Evolutionary conservation across 2,329 filamentous ascomycete genomes (phyloP).

Genomic region (Trichoderma breve): DNA sequence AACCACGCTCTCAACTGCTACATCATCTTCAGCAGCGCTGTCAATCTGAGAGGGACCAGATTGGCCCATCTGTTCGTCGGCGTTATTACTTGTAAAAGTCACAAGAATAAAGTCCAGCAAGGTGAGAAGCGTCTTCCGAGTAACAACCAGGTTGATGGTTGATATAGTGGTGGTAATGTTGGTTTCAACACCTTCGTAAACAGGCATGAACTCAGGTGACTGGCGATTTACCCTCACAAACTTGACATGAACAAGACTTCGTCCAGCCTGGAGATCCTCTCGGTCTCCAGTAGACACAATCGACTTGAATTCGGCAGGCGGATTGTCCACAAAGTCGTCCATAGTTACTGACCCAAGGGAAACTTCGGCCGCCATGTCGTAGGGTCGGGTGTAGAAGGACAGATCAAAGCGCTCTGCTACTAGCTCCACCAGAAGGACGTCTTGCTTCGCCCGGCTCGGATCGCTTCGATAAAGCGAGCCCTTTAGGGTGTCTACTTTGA

Average conservation of each 20-base stretch:
- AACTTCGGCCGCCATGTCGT: constrained; percentile 91
- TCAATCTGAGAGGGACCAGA: constrained; percentile 36
- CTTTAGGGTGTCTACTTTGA: constrained; percentile 90
- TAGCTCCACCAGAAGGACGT: constrained; percentile 83
- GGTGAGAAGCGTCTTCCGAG: constrained; percentile 85
- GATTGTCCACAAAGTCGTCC: constrained; percentile 91
- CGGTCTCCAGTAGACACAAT: constrained; percentile 83
- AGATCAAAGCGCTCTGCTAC: constrained; percentile 87
- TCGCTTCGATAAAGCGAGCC: constrained; percentile 90
- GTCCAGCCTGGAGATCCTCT: constrained; percentile 70
- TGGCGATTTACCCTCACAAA: constrained; percentile 85
- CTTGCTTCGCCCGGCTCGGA: constrained; percentile 69
- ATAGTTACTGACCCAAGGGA: constrained; percentile 82
- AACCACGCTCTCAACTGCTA: constrained; percentile 38
- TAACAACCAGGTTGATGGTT: constrained; percentile 94
- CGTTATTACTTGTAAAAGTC: constrained; percentile 73
- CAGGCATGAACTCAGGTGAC: constrained; percentile 88
- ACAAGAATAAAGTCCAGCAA: constrained; percentile 90
- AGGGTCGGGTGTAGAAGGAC: constrained; percentile 82
- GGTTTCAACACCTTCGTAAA: constrained; percentile 89
- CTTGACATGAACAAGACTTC: constrained; percentile 83
- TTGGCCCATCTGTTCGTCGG: constrained; percentile 39
- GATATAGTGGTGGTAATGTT: constrained; percentile 90
- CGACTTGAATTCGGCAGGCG: constrained; percentile 88
- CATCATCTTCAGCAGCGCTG: constrained; percentile 33